Evolutionary conservation across 2,329 filamentous ascomycete species (phyloP), one percentile per base, ranked within the genome.

Genomic region (Cercospora berteroae): DNA sequence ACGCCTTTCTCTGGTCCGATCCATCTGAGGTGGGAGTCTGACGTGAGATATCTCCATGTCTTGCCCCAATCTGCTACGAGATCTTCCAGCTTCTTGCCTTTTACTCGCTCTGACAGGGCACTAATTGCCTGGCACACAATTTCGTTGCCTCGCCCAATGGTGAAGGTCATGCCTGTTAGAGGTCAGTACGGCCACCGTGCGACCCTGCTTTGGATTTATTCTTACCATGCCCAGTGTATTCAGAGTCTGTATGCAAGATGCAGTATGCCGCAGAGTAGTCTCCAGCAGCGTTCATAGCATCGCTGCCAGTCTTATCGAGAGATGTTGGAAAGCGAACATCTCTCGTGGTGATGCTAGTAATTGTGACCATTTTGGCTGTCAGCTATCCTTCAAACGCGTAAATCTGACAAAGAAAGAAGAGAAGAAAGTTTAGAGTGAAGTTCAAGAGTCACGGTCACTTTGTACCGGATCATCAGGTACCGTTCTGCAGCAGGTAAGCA

Each of bases 221-320:
- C 59, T 48, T 9, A 61, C 59, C 91, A 77, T 95, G 91, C 13
- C 92, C 92, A 1, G 85, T 84, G 76, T 86, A 86, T 10, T 85
- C 77, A 0, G 90, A 89, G 77, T 96, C 90, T 0, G 93, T 97
- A 77, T 92, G 83, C 59, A 97, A 83, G 75, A 97, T 94, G 79
- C 93, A 96, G 84, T 97, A 97, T n/a, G 94, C 93, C 12, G 93
- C 86, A 1, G 93, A 96, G 82, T 97, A 97, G 81, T 97, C 93
- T 69, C 93, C 91, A 2, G 93, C 93, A 3, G 92, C 91, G 77
- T 97, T 97, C 94, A 97, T 97, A 76, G 93, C 94, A 86, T 97
- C 94, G 8, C 92, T 96, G 75, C 93, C 93, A n/a, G 93, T 96
- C 83, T 94, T 95, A 81, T 96, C 93, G 69, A 97, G 88, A 48